Conservation (phyloP, 768 basidiomycete genomes). For the Hortiboletus flavorubellus region DNA sequence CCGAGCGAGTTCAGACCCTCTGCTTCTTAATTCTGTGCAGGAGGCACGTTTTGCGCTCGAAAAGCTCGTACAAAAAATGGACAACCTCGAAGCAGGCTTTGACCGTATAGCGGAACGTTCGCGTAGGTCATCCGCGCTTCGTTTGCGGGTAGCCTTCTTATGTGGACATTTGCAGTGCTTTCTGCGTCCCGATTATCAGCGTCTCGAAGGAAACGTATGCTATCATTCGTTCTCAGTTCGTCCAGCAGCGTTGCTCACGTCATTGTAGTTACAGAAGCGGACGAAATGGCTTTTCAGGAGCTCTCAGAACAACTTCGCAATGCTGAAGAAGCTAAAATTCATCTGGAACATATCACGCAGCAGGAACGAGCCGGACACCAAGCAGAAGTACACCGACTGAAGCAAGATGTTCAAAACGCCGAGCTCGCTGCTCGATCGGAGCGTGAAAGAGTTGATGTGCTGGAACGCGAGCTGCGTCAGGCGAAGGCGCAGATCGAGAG, state of each 20-base stretch:
- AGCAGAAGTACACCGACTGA: conserved; percentile 54
- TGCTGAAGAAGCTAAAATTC: conserved; percentile 52
- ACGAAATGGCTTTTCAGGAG: conserved; percentile 72
- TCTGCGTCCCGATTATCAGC: conserved; percentile 69
- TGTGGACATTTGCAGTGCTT: conserved; percentile 49
- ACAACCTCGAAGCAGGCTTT: conserved; percentile 73
- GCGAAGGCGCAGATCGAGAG: conserved; percentile 61
- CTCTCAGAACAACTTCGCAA: conserved; percentile 64
- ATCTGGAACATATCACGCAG: conserved; percentile 55
- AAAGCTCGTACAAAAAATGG: conserved; percentile 73
- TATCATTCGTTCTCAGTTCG: background rate
- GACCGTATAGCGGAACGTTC: conserved; percentile 85
- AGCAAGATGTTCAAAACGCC: conserved; percentile 39
- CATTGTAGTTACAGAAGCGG: conserved; percentile 61
- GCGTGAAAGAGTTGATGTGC: conserved; percentile 48
- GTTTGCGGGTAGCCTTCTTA: background rate
- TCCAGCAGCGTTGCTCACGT: conserved; percentile 6
- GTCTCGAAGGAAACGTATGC: conserved; percentile 71
- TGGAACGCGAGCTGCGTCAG: conserved; percentile 66
- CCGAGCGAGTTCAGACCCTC: conserved; percentile 40
- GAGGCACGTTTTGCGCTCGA: conserved; percentile 63
- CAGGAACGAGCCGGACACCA: conserved; percentile 56
- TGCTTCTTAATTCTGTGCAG: conserved; percentile 52
- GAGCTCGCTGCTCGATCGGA: conserved; percentile 41
- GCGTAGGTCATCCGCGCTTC: conserved; percentile 42